phyloP scores from a whole-genome alignment of 495 filamentous ascomycete species.

The Xylaria palmicola region DNA sequence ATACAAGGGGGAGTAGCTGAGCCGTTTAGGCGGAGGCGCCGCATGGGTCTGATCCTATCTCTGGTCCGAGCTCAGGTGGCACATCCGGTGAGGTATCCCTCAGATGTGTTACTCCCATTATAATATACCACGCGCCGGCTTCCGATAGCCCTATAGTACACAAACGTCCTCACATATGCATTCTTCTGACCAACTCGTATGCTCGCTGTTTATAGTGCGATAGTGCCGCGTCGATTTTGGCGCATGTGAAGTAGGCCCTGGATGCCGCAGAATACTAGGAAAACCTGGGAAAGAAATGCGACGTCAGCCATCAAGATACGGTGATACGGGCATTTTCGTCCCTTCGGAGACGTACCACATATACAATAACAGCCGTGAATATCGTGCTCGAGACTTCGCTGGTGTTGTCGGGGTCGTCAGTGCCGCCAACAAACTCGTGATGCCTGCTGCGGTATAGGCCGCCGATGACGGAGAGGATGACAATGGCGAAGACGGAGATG shows the following conservation, averaged over 20 bases:
- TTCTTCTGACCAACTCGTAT: background rate
- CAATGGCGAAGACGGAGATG: constrained; percentile 82
- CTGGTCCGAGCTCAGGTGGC: background rate
- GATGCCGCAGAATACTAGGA: constrained; percentile 85
- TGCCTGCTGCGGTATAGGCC: constrained; percentile 73
- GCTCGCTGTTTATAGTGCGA: constrained; percentile 57
- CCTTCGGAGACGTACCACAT: constrained; percentile 61
- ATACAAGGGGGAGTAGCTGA: background rate
- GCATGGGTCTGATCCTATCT: background rate
- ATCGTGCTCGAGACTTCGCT: constrained; percentile 75
- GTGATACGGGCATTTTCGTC: background rate
- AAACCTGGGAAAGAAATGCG: constrained; percentile 53
- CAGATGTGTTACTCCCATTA: background rate
- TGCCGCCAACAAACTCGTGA: constrained; percentile 75
- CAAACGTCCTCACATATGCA: constrained; percentile 1
- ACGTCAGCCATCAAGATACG: constrained; percentile 12
- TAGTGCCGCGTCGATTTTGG: constrained; percentile 75
- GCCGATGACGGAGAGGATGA: constrained; percentile 83
- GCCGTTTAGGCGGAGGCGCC: background rate
- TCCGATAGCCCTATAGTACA: background rate
- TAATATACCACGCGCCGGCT: background rate
- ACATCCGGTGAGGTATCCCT: background rate
- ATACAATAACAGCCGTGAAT: constrained; percentile 82
- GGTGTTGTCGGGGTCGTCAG: constrained; percentile 71
- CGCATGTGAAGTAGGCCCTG: constrained; percentile 79